phyloP scores from a whole-genome alignment of 306 rosid species.

The Begonia peltatifolia region DNA sequence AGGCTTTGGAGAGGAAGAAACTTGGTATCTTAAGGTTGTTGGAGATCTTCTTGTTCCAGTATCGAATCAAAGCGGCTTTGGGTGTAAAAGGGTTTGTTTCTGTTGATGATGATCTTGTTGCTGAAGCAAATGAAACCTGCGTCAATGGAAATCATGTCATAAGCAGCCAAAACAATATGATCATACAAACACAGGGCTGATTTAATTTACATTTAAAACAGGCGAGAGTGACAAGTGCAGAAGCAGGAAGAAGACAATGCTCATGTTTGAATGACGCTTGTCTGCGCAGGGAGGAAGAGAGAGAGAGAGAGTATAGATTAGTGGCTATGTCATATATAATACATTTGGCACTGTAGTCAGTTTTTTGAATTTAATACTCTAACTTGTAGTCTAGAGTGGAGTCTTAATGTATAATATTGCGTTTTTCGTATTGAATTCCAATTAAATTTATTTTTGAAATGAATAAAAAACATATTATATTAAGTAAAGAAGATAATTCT shows the following conservation, averaged over 20 bases:
- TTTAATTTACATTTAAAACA: slow-evolving; percentile 22
- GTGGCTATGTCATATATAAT: no score
- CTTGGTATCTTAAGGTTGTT: slow-evolving; percentile 30
- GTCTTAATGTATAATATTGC: no score
- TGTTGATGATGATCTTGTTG: background rate
- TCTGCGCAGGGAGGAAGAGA: background rate
- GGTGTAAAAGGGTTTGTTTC: slow-evolving; percentile 53
- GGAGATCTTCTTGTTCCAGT: slow-evolving; percentile 54
- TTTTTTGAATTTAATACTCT: no score
- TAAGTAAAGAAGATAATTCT: no score
- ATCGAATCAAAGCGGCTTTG: slow-evolving; percentile 51
- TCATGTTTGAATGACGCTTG: slow-evolving; percentile 14
- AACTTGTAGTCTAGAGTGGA: no score
- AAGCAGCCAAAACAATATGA: background rate
- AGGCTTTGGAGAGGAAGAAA: slow-evolving; percentile 59
- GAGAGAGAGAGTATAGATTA: slow-evolving; percentile 2
- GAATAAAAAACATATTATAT: no score
- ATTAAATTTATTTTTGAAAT: no score
- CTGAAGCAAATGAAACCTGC: slow-evolving; percentile 30
- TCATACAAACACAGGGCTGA: background rate
- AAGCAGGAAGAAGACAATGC: slow-evolving; percentile 17
- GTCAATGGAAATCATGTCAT: background rate
- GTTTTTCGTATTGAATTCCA: no score
- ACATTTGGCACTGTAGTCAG: no score
- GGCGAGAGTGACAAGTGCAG: slow-evolving; percentile 33